Evolutionary conservation across 352 stramenopile species (phyloP).

Genomic region (Phytophthora tubulina): DNA sequence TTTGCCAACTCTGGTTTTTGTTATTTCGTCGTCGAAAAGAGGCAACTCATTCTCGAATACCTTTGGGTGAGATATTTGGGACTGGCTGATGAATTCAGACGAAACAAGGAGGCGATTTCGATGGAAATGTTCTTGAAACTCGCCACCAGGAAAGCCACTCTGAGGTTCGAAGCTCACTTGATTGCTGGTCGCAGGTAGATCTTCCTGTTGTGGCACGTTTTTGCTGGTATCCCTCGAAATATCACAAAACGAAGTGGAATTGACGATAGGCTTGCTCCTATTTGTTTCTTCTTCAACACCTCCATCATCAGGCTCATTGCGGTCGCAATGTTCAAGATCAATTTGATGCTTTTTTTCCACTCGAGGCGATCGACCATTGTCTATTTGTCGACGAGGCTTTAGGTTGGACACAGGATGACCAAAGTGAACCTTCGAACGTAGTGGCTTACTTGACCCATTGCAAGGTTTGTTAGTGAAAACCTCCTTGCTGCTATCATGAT

Average conservation of each 20-base stretch:
- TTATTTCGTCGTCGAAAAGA: conserved; percentile 31
- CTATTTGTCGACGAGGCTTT: background rate
- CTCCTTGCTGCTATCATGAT: conserved; percentile 11
- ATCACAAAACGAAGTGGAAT: background rate
- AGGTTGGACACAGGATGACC: background rate
- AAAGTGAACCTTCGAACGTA: background rate
- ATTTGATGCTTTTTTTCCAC: background rate
- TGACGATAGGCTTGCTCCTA: background rate
- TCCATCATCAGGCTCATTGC: background rate
- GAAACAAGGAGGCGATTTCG: background rate
- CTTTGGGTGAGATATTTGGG: background rate
- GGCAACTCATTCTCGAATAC: conserved; percentile 17
- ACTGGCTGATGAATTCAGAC: background rate
- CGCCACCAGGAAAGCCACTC: background rate
- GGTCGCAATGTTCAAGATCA: background rate
- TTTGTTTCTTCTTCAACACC: background rate
- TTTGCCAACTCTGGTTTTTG: background rate
- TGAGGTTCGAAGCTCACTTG: background rate
- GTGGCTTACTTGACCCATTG: background rate
- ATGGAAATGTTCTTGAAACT: background rate
- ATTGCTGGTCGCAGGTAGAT: background rate
- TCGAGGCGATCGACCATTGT: background rate
- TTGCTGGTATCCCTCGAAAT: background rate
- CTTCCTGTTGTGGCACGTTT: background rate
- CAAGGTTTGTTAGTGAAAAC: background rate